Percentiles rank a stretch among this genome's conserved stretches.
Evolutionary conservation across 176 grass and related monocot species (phyloP).

Genomic region (Zizania latifolia): DNA sequence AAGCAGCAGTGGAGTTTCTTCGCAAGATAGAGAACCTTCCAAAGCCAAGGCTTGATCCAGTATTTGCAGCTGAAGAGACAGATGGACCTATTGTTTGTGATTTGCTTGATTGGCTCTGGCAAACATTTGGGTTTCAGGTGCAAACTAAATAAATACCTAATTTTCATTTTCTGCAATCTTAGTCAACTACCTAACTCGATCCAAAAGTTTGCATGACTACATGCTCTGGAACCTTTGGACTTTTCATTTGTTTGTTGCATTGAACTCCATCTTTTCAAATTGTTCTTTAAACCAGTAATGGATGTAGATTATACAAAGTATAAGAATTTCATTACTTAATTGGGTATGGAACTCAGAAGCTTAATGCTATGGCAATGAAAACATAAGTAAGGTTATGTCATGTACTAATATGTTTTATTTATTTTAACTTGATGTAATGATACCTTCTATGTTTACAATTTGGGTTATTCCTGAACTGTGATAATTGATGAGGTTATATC

Average conservation of each 20-base stretch:
- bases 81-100: conserved; percentile 26
- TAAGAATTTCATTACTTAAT: neutral
- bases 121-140: conserved; percentile 92
- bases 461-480: neutral
- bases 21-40: conserved; percentile 28
- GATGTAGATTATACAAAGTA: no score
- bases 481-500: neutral
- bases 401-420: neutral
- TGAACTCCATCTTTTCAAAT: neutral
- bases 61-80: neutral
- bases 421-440: neutral
- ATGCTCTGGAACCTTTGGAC: neutral
- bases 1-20: conserved; percentile 64
- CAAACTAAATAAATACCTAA: conserved; percentile 7
- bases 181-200: neutral
- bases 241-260: neutral
- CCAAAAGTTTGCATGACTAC: neutral
- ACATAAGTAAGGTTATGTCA: neutral
- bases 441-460: neutral
- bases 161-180: neutral
- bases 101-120: conserved; percentile 91
- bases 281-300: neutral
- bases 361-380: conserved; percentile 6
- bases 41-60: conserved; percentile 31
- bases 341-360: neutral